These are phyloP conservation scores for Cruciata laevipes DNA, from an alignment of 257 asterid species.

Conservation along the genomic window DNA sequence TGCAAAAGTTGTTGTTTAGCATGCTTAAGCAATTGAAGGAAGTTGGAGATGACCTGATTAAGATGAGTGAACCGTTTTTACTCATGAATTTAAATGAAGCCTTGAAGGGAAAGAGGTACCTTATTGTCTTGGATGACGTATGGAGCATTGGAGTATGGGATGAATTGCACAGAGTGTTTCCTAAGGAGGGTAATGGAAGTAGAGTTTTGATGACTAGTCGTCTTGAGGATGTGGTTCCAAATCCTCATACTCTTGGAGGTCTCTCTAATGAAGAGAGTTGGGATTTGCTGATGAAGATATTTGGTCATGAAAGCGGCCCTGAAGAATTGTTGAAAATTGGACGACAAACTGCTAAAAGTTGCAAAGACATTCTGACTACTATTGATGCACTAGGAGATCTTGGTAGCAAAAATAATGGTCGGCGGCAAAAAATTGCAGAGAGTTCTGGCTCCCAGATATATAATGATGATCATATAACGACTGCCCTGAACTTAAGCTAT, in stretches of 20 bases:
- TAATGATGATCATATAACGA: too few species aligned
- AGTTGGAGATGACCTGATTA: too few species aligned
- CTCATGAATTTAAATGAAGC: too few species aligned
- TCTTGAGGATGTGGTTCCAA: background rate
- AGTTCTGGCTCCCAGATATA: too few species aligned
- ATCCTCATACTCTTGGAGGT: background rate
- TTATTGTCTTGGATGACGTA: background rate
- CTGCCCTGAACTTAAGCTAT: too few species aligned
- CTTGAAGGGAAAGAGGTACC: too few species aligned
- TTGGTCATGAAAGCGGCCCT: background rate
- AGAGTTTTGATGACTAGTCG: constrained; percentile 10
- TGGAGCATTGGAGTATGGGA: background rate
- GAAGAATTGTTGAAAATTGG: too few species aligned
- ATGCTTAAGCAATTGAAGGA: too few species aligned
- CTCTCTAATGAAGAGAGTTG: constrained; percentile 6
- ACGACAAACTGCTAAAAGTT: too few species aligned
- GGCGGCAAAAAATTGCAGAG: background rate
- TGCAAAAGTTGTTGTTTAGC: too few species aligned
- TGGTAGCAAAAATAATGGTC: background rate
- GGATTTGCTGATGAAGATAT: constrained; percentile 10
- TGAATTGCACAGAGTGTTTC: background rate
- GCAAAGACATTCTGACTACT: constrained; percentile 10
- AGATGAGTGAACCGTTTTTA: too few species aligned
- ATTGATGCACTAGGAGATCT: background rate
- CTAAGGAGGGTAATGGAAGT: too few species aligned